These are phyloP conservation scores for Trichoderma aggressivum DNA, from an alignment of 2,329 filamentous ascomycete species.

Conservation along the genomic window DNA sequence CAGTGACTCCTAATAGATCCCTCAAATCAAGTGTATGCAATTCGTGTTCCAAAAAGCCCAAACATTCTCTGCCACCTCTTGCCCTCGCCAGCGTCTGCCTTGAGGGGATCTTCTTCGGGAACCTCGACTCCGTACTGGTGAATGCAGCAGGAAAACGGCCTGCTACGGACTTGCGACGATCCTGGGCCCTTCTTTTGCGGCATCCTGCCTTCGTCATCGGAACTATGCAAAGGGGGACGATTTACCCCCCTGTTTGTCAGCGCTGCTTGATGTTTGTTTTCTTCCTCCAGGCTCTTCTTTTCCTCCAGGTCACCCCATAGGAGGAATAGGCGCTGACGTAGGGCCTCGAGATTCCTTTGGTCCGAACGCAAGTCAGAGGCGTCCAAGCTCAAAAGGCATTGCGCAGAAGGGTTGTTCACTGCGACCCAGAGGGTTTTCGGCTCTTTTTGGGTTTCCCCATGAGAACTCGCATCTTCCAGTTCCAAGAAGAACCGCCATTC, in stretches of 20 bases:
- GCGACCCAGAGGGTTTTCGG: conserved; percentile 61
- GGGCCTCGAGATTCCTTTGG: conserved; percentile 41
- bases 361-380: conserved; percentile 56
- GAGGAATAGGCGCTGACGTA: conserved; percentile 69
- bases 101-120: conserved; percentile 37
- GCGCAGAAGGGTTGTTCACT: conserved; percentile 57
- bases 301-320: conserved; percentile 89
- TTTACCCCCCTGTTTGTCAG: conserved; percentile 26
- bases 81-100: conserved; percentile 44
- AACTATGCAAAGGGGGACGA: conserved; percentile 38
- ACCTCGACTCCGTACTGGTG: conserved; percentile 64
- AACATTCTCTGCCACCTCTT: conserved; percentile 61
- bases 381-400: conserved; percentile 47
- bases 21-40: conserved; percentile 31
- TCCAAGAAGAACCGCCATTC: conserved; percentile 81
- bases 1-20: background rate
- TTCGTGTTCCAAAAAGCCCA: conserved; percentile 62
- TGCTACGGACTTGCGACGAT: conserved; percentile 42
- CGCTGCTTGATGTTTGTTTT: conserved; percentile 21
- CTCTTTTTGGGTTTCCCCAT: conserved; percentile 28
- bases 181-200: background rate
- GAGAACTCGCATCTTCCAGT: conserved; percentile 63
- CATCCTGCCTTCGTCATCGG: conserved; percentile 26
- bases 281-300: conserved; percentile 45
- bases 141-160: conserved; percentile 67